phyloP scores from a whole-genome alignment of 306 rosid genomes.

The Prosopis cineraria region DNA sequence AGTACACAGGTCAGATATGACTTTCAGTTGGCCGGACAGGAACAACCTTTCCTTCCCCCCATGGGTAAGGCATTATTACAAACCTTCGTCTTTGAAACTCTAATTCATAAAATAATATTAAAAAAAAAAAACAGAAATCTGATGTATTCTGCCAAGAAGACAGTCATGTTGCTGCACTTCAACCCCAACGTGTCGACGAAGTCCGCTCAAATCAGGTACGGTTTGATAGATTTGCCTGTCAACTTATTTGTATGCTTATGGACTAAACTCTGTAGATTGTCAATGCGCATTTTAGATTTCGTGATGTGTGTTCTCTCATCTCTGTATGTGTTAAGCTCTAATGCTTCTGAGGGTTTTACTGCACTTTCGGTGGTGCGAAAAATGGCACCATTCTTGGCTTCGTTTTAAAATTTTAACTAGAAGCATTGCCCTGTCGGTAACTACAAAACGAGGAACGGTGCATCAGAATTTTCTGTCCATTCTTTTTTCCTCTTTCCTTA shows the following conservation, averaged over 20 bases:
- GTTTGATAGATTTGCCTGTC: neutral
- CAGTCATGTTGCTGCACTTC: slow-evolving; percentile 8
- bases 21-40: neutral
- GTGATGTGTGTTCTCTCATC: neutral
- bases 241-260: neutral
- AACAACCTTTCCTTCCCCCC: slow-evolving; percentile 16
- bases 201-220: neutral
- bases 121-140: neutral
- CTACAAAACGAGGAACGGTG: neutral
- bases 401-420: neutral
- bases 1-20: neutral
- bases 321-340: neutral
- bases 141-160: neutral
- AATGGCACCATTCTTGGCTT: neutral
- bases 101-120: neutral
- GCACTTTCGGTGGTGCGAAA: neutral
- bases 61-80: slow-evolving; percentile 11
- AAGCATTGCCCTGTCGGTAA: neutral
- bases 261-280: neutral
- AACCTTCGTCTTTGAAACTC: neutral
- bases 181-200: neutral
- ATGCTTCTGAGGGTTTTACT: neutral
- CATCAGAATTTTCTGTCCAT: neutral
- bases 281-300: neutral
- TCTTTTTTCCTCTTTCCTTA: neutral